Evolutionary conservation across 73 alveolate genomes (phyloP).

Genomic region (Effrenium voratum): DNA sequence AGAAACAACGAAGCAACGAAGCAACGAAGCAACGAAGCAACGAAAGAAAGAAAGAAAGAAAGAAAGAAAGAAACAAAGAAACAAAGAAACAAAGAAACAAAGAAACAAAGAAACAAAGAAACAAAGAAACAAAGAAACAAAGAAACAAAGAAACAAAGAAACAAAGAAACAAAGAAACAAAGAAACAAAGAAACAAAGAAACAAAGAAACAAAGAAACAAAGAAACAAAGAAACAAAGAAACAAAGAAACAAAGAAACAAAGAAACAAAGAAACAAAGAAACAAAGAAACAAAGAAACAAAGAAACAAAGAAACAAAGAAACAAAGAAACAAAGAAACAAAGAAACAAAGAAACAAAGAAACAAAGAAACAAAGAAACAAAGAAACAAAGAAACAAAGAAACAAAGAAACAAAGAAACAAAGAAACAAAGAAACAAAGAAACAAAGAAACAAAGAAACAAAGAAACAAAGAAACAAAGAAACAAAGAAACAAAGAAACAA

Average conservation of each 20-base stretch:
- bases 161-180: too few relatives aligned
- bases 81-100: not conserved
- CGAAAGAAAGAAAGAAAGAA: not conserved
- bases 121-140: not conserved
- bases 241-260: too few relatives aligned
- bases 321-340: not conserved
- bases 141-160: too few relatives aligned
- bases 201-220: too few relatives aligned
- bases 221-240: too few relatives aligned
- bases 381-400: not conserved
- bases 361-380: not conserved
- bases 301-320: too few relatives aligned
- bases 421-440: not conserved
- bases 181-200: too few relatives aligned
- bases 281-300: too few relatives aligned
- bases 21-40: not conserved
- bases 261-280: too few relatives aligned
- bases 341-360: not conserved
- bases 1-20: too few relatives aligned
- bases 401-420: not conserved
- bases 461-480: not conserved
- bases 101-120: not conserved
- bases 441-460: not conserved
- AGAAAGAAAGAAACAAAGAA: not conserved
- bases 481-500: too few relatives aligned